Percentiles rank a stretch among this genome's conserved stretches.
These are phyloP conservation scores for Tillandsia fasciculata DNA, from an alignment of 176 grass and related monocot genomes.

Conservation along the genomic window DNA sequence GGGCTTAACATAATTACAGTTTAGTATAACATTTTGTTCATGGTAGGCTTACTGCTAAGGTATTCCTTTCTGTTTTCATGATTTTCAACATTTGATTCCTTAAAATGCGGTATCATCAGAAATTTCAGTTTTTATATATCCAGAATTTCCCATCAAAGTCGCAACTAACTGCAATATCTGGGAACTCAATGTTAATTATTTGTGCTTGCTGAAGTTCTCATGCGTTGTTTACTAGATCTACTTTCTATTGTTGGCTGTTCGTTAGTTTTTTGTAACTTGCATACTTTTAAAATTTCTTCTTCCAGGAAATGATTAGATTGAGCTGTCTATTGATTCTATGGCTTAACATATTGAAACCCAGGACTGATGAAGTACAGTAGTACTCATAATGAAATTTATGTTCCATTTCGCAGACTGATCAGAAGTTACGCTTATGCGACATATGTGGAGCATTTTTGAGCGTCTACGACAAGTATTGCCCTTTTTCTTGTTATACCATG, in stretches of 20 bases:
- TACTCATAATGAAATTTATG: neutral
- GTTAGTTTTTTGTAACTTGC: neutral
- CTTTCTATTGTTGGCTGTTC: neutral
- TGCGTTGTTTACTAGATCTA: too few relatives aligned
- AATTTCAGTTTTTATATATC: too few relatives aligned
- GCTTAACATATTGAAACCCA: neutral
- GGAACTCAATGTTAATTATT: too few relatives aligned
- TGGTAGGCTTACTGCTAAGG: too few relatives aligned
- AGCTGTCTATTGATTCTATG: neutral
- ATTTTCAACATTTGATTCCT: too few relatives aligned
- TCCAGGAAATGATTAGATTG: neutral
- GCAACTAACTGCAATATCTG: too few relatives aligned
- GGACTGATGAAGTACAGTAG: neutral
- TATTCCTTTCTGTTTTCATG: too few relatives aligned
- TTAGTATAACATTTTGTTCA: too few relatives aligned
- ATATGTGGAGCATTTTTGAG: conserved; percentile 99
- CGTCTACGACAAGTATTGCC: conserved; percentile 28
- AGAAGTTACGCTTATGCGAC: conserved; percentile 92
- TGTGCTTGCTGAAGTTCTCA: too few relatives aligned
- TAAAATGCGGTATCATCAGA: too few relatives aligned
- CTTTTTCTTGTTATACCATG: neutral
- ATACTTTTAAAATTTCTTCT: neutral
- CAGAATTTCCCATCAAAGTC: too few relatives aligned
- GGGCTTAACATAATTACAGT: too few relatives aligned
- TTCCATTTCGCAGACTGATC: conserved; percentile 71